phyloP scores from a whole-genome alignment of 2,329 filamentous ascomycete genomes.

The Colletotrichum tropicicola region DNA sequence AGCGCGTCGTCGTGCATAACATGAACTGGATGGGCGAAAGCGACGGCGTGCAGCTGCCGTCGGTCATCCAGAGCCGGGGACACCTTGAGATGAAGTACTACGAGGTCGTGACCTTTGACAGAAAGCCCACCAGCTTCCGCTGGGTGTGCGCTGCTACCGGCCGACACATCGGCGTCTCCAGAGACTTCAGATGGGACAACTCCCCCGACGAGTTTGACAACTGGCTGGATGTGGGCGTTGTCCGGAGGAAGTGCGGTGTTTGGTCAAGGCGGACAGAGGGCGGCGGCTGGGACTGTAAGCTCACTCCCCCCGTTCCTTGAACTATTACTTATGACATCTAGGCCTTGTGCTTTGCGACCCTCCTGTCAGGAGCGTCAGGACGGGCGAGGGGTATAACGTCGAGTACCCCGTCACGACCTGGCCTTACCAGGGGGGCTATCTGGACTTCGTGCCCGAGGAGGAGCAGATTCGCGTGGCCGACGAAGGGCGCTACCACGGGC shows the following conservation, averaged over 20 bases:
- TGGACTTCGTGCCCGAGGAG: slow-evolving; percentile 35
- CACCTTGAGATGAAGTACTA: slow-evolving; percentile 35
- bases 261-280: slow-evolving; percentile 31
- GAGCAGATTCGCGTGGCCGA: slow-evolving; percentile 23
- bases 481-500: slow-evolving; percentile 23
- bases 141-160: slow-evolving; percentile 35
- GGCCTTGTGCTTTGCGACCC: slow-evolving; percentile 36
- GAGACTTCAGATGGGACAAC: slow-evolving; percentile 24
- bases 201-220: slow-evolving; percentile 23
- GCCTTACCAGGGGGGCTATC: slow-evolving; percentile 36
- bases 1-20: slow-evolving; percentile 36
- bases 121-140: slow-evolving; percentile 32
- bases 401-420: slow-evolving; percentile 27
- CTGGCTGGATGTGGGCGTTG: slow-evolving; percentile 33
- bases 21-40: slow-evolving; percentile 32
- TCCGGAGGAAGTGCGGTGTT: slow-evolving; percentile 34
- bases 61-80: slow-evolving; percentile 22
- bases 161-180: slow-evolving; percentile 34
- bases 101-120: slow-evolving; percentile 33
- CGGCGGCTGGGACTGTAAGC: slow-evolving; percentile 35
- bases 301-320: neutral
- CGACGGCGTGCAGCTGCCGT: slow-evolving; percentile 35
- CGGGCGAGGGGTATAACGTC: slow-evolving; percentile 30
- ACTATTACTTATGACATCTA: neutral
- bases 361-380: slow-evolving; percentile 32